Conservation (phyloP, 768 basidiomycete genomes). For the Dacryopinax spathularia region DNA sequence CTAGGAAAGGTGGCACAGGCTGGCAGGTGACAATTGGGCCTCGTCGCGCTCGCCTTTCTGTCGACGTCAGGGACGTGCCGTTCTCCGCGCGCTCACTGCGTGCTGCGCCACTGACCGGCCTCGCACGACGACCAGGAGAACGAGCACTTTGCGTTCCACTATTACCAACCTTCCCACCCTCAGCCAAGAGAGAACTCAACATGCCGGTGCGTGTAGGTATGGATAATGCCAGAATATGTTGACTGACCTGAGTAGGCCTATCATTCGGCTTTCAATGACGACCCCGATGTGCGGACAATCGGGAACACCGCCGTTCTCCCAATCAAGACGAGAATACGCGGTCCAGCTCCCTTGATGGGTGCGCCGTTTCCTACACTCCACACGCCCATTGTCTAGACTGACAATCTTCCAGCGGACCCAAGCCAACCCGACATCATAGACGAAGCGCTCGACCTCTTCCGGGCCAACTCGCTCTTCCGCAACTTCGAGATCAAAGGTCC, state of each 20-base stretch:
- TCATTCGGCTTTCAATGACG: constrained; percentile 85
- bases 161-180: too few relatives aligned
- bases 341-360: constrained; percentile 60
- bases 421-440: constrained; percentile 79
- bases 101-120: constrained; percentile 4
- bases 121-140: too few relatives aligned
- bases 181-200: not conserved
- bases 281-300: constrained; percentile 61
- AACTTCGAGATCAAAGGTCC: constrained; percentile 99
- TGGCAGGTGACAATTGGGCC: too few relatives aligned
- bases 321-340: constrained; percentile 80
- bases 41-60: not conserved
- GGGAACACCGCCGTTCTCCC: constrained; percentile 86
- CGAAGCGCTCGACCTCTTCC: constrained; percentile 91
- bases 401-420: constrained; percentile 47
- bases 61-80: not conserved
- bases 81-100: not conserved
- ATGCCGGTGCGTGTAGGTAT: constrained; percentile 17
- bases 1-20: too few relatives aligned
- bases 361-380: not conserved
- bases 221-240: not conserved
- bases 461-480: constrained; percentile 96
- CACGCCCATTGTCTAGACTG: constrained; percentile 8
- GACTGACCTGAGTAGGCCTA: constrained; percentile 52
- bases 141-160: too few relatives aligned